These are phyloP conservation scores for Penicillium angulare DNA, from an alignment of 495 filamentous ascomycete genomes.

Conservation along the genomic window DNA sequence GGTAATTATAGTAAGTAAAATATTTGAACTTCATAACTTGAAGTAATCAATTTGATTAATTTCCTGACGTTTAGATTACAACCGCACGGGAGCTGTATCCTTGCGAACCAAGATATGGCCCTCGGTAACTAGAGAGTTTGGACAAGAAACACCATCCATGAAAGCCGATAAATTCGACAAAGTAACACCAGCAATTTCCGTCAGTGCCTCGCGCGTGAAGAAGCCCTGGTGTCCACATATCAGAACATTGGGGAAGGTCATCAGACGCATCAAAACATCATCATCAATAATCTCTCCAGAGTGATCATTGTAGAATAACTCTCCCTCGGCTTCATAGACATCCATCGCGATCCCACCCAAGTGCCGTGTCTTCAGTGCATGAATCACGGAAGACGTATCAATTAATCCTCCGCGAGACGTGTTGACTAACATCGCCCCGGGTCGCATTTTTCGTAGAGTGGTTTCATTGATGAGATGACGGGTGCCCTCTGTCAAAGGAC, in stretches of 20 bases:
- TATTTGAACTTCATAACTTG: no score
- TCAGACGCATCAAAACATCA: conserved; percentile 64
- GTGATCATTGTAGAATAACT: conserved; percentile 64
- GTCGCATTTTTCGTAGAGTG: conserved; percentile 55
- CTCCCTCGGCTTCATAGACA: conserved; percentile 77
- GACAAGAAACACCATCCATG: conserved; percentile 21
- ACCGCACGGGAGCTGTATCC: conserved; percentile 34
- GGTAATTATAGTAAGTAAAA: no score
- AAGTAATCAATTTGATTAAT: no score
- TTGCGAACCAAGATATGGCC: conserved; percentile 29
- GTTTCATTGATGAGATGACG: conserved; percentile 58
- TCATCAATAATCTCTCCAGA: conserved; percentile 67
- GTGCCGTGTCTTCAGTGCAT: conserved; percentile 56
- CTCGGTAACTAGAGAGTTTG: conserved; percentile 35
- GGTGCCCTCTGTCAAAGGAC: conserved; percentile 59
- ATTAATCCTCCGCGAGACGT: conserved; percentile 65
- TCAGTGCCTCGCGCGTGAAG: conserved; percentile 64
- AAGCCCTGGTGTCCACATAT: conserved; percentile 70
- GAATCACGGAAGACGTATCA: conserved; percentile 56
- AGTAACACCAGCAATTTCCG: conserved; percentile 62
- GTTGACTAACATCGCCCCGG: conserved; percentile 62
- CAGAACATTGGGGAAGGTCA: conserved; percentile 69
- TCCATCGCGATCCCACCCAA: conserved; percentile 77
- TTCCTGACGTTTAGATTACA: no score
- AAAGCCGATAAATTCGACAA: conserved; percentile 50